phyloP scores from a whole-genome alignment of 139 green algal genomes.

The Chlorokybus atmophyticus region DNA sequence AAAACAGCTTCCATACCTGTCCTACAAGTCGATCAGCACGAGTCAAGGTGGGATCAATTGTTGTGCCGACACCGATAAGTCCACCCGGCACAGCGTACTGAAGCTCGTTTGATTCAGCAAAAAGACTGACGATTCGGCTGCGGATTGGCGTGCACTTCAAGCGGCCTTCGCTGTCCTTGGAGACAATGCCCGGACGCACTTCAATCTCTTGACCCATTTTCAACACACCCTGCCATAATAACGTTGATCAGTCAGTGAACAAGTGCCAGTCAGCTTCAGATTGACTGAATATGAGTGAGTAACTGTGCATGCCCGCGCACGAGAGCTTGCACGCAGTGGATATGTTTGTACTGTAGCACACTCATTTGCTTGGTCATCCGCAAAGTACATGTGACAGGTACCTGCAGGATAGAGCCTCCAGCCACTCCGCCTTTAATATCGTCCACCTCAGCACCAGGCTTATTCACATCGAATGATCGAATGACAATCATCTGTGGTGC shows the following conservation, averaged over 20 bases:
- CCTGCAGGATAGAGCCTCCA: conserved; percentile 88
- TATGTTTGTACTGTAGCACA: too few species aligned
- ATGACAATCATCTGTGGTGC: conserved; percentile 99
- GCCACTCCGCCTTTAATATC: conserved; percentile 93
- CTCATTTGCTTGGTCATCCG: too few species aligned
- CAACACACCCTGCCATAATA: conserved; percentile 78
- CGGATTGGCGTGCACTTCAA: conserved; percentile 89
- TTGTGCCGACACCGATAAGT: conserved; percentile 97
- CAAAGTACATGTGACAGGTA: too few species aligned
- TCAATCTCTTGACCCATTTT: conserved; percentile 85
- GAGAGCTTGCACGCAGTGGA: too few species aligned
- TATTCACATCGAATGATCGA: conserved; percentile 99
- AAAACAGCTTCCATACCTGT: conserved; percentile 14
- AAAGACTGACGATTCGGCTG: conserved; percentile 86
- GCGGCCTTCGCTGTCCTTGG: conserved; percentile 79
- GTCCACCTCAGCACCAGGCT: conserved; percentile 89
- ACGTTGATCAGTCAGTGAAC: neutral
- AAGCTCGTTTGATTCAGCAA: conserved; percentile 92
- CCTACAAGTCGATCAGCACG: conserved; percentile 91
- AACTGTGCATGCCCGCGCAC: too few species aligned
- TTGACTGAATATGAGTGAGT: too few species aligned
- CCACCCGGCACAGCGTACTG: conserved; percentile 94
- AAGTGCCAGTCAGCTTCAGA: too few species aligned
- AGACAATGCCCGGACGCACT: conserved; percentile 90
- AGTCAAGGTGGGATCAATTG: conserved; percentile 95